Percentiles rank a stretch among this genome's conserved stretches.
phyloP scores from a whole-genome alignment of 108 stramenopile species.

The Skeletonema potamos region DNA sequence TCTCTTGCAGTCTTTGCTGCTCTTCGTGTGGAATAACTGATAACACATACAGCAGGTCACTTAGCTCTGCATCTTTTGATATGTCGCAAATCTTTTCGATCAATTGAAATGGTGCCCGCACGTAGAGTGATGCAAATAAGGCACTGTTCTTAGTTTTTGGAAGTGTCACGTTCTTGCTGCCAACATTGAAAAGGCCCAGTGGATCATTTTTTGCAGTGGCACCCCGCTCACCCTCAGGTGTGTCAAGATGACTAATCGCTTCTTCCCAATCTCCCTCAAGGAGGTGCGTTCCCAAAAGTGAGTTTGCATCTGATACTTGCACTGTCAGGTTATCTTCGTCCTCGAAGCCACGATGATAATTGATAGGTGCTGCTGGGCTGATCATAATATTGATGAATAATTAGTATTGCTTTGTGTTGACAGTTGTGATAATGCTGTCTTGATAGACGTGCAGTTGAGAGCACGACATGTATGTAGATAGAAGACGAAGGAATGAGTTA shows the following conservation, averaged over 20 bases:
- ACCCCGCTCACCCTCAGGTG: slow-evolving; percentile 23
- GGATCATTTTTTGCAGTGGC: slow-evolving; percentile 24
- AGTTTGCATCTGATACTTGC: slow-evolving; percentile 21
- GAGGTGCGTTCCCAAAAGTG: slow-evolving; percentile 16
- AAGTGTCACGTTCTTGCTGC: background rate
- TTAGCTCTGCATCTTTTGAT: background rate
- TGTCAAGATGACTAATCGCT: slow-evolving; percentile 20
- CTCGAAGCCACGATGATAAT: background rate
- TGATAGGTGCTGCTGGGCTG: background rate
- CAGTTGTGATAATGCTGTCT: too few species aligned
- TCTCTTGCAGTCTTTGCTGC: background rate
- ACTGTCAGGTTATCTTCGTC: slow-evolving; percentile 18
- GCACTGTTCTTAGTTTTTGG: slow-evolving; percentile 9
- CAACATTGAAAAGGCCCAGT: slow-evolving; percentile 9
- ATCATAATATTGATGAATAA: too few species aligned
- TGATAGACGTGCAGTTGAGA: too few species aligned
- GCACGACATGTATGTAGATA: too few species aligned
- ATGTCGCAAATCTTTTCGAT: slow-evolving; percentile 16
- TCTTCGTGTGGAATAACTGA: slow-evolving; percentile 37
- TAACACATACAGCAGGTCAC: slow-evolving; percentile 15
- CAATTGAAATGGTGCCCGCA: slow-evolving; percentile 23
- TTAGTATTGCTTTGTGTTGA: background rate
- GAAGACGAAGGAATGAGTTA: too few species aligned
- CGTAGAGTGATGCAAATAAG: slow-evolving; percentile 29
- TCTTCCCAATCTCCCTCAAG: slow-evolving; percentile 32